These are phyloP conservation scores for Vitellaria paradoxa DNA, from an alignment of 179 eudicot genomes.

Conservation along the genomic window DNA sequence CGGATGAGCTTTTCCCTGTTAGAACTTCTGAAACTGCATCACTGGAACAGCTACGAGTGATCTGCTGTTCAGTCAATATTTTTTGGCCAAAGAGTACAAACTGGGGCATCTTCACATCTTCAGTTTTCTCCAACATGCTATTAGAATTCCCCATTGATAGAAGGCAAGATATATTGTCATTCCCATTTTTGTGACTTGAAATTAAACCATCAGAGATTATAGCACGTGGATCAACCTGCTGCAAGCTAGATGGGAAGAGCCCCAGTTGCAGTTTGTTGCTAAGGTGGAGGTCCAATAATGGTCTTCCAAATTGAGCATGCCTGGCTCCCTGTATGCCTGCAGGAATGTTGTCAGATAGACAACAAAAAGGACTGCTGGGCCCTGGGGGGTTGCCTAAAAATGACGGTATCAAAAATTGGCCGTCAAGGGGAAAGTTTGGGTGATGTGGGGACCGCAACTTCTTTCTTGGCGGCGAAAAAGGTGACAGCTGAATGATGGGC, in stretches of 20 bases:
- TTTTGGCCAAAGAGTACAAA: constrained; percentile 81
- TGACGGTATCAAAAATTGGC: constrained; percentile 46
- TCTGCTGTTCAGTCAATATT: constrained; percentile 80
- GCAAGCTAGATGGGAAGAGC: constrained; percentile 38
- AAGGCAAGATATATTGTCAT: constrained; percentile 46
- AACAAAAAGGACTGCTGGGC: constrained; percentile 53
- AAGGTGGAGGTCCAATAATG: constrained; percentile 58
- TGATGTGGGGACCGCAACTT: constrained; percentile 56
- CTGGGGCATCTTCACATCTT: constrained; percentile 32
- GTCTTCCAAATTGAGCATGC: constrained; percentile 80
- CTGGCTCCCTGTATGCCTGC: constrained; percentile 99
- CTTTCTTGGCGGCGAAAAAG: constrained; percentile 83
- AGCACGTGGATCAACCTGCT: constrained; percentile 21
- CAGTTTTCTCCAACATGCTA: constrained; percentile 38
- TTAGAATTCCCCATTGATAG: constrained; percentile 49
- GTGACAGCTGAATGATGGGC: constrained; percentile 64
- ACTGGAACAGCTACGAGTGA: constrained; percentile 42
- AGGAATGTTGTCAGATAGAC: constrained; percentile 53
- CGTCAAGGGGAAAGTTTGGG: constrained; percentile 52
- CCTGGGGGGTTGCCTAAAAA: constrained; percentile 50
- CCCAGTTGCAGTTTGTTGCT: constrained; percentile 52
- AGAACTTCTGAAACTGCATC: constrained; percentile 28
- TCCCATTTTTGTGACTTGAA: constrained; percentile 21
- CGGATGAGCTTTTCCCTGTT: constrained; percentile 30
- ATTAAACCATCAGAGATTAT: constrained; percentile 21